Conservation (phyloP, 1,284 basidiomycete species). For the Anthracocystis walkeri region DNA sequence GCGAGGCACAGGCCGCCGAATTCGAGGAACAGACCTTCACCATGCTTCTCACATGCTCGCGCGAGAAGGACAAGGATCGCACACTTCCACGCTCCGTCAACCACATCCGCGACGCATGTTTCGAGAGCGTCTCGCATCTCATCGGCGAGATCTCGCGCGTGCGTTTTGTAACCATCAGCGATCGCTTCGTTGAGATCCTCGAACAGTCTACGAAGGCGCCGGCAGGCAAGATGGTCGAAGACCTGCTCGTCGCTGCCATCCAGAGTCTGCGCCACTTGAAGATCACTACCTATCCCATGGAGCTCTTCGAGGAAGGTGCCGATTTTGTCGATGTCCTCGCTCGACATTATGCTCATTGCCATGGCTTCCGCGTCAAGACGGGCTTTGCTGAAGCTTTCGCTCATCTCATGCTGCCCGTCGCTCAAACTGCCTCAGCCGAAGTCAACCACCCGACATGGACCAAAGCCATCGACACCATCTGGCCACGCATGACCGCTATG, state of each 20-base stretch:
- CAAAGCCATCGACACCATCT: constrained; percentile 86
- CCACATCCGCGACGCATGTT: constrained; percentile 56
- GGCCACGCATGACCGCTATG: constrained; percentile 87
- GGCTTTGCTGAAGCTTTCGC: constrained; percentile 87
- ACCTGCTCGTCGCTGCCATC: constrained; percentile 60
- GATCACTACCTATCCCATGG: constrained; percentile 81
- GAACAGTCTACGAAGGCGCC: constrained; percentile 55
- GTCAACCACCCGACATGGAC: constrained; percentile 95
- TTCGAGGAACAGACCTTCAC: constrained; percentile 58
- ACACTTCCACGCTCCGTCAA: constrained; percentile 35
- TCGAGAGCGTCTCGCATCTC: constrained; percentile 59
- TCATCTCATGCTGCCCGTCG: constrained; percentile 85
- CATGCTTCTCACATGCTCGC: constrained; percentile 59
- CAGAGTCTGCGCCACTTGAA: constrained; percentile 62
- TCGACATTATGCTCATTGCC: constrained; percentile 84
- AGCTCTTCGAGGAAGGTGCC: constrained; percentile 91
- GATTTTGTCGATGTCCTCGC: constrained; percentile 88
- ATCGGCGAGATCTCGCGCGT: constrained; percentile 63
- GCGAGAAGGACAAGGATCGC: constrained; percentile 57
- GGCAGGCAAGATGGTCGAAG: constrained; percentile 58
- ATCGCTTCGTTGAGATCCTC: constrained; percentile 63
- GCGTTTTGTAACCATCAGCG: constrained; percentile 60
- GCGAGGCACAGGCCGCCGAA: constrained; percentile 48
- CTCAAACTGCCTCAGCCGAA: constrained; percentile 92
- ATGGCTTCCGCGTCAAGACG: constrained; percentile 84